A percentile compares a stretch with the other conserved stretches of the same genome.
Conservation (phyloP, 164 flowering plant species). For the Vitis rupestris region DNA sequence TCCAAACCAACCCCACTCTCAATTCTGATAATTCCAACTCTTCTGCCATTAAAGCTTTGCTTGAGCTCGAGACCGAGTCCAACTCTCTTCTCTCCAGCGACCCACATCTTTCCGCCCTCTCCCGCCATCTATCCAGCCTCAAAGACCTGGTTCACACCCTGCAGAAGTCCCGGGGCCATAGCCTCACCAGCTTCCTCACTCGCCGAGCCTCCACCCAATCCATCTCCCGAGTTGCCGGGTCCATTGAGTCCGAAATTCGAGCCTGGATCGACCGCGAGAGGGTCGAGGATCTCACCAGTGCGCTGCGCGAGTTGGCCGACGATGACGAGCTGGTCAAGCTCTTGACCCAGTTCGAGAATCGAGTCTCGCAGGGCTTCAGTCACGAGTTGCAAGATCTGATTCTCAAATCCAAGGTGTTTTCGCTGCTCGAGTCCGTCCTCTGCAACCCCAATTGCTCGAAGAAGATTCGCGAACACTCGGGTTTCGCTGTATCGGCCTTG, state of each 20-base stretch:
- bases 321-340: constrained; percentile 30
- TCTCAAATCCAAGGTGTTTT: constrained; percentile 53
- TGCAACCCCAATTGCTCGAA: constrained; percentile 33
- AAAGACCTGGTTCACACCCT: constrained; percentile 31
- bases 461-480: constrained; percentile 49
- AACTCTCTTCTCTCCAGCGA: constrained; percentile 43
- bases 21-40: constrained; percentile 27
- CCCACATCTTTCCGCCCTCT: constrained; percentile 60
- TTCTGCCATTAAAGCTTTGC: constrained; percentile 61
- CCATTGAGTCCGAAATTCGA: constrained; percentile 69
- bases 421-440: constrained; percentile 45
- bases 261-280: constrained; percentile 84
- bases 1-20: constrained; percentile 41
- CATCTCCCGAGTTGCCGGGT: constrained; percentile 67
- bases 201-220: constrained; percentile 59
- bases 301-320: constrained; percentile 24
- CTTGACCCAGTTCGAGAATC: constrained; percentile 40
- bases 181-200: constrained; percentile 44
- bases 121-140: constrained; percentile 31
- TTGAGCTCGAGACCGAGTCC: constrained; percentile 36
- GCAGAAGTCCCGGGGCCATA: constrained; percentile 19
- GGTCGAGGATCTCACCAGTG: constrained; percentile 38
- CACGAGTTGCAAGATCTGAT: constrained; percentile 64
- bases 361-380: constrained; percentile 61
- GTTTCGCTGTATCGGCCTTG: constrained; percentile 47